Conservation (phyloP, 2,329 filamentous ascomycete species). For the Cercospora beticola region DNA sequence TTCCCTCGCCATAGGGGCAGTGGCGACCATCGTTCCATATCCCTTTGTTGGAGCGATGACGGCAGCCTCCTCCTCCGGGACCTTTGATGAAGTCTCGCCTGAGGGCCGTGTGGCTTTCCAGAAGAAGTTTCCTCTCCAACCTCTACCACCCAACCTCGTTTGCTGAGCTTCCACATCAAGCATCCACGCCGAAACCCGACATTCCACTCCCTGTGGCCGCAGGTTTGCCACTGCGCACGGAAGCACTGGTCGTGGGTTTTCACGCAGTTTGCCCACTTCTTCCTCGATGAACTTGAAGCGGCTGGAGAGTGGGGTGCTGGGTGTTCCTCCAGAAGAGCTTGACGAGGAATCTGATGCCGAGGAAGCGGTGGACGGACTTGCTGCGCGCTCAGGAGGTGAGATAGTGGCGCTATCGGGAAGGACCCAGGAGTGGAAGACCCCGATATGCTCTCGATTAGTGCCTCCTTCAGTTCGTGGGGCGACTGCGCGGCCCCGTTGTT, state of each 20-base stretch:
- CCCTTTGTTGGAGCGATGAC: not conserved
- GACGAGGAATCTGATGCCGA: not conserved
- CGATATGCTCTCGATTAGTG: not conserved
- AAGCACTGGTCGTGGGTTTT: not conserved
- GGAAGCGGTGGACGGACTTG: conserved; percentile 2
- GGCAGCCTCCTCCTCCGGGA: not conserved
- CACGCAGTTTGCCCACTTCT: not conserved
- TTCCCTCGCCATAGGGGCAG: not conserved
- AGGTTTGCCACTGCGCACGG: not conserved
- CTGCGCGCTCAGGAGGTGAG: not conserved
- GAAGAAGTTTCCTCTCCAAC: not conserved
- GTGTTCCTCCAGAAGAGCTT: not conserved
- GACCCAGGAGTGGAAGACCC: not conserved
- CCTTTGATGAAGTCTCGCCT: not conserved
- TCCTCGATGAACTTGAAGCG: not conserved
- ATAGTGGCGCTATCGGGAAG: not conserved
- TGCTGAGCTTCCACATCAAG: conserved; percentile 6
- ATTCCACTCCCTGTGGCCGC: not conserved
- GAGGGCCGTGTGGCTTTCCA: not conserved
- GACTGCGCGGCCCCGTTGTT: not conserved
- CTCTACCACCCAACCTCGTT: not conserved
- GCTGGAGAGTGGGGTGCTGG: not conserved
- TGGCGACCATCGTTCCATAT: not conserved
- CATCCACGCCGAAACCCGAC: not conserved
- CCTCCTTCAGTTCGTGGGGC: not conserved